phyloP scores from a whole-genome alignment of 1,284 basidiomycete genomes.

The Violaceomyces palustris region DNA sequence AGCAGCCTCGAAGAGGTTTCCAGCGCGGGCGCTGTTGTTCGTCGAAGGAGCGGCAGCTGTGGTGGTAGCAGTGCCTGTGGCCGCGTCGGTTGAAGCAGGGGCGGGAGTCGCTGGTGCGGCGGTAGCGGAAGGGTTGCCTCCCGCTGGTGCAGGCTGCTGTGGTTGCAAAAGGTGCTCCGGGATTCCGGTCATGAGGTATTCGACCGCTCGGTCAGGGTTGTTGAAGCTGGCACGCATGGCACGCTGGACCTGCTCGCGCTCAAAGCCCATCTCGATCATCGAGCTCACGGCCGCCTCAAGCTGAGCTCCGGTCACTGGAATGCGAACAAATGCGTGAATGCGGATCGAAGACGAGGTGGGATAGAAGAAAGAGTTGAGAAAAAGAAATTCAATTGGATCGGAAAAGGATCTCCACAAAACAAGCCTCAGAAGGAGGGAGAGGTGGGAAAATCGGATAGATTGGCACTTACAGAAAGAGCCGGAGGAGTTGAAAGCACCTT shows the following conservation, averaged over 20 bases:
- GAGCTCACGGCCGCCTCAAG: slow-evolving; percentile 45
- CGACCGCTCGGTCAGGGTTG: slow-evolving; percentile 94
- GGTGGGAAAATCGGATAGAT: too few relatives aligned
- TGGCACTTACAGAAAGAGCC: not conserved
- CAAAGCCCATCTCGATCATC: slow-evolving; percentile 85
- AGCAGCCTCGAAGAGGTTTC: slow-evolving; percentile 54
- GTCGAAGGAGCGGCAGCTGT: slow-evolving; percentile 32
- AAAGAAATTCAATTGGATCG: too few relatives aligned
- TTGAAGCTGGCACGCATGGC: slow-evolving; percentile 93
- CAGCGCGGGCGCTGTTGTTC: slow-evolving; percentile 27
- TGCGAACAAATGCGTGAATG: too few relatives aligned
- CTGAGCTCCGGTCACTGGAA: slow-evolving; percentile 30
- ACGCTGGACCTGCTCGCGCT: slow-evolving; percentile 72
- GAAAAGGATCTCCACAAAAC: too few relatives aligned
- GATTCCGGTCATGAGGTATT: slow-evolving; percentile 80
- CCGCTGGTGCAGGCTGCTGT: slow-evolving; percentile 49
- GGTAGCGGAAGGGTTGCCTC: too few relatives aligned
- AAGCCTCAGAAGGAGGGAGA: too few relatives aligned
- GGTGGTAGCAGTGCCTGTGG: slow-evolving; percentile 52
- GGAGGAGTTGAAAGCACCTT: too few relatives aligned
- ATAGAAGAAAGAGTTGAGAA: not conserved
- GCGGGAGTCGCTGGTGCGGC: slow-evolving; percentile 62
- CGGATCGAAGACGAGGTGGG: too few relatives aligned
- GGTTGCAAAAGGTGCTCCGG: slow-evolving; percentile 35
- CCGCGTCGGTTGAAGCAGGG: slow-evolving; percentile 58